phyloP scores from a whole-genome alignment of 2,329 filamentous ascomycete species.

The Microcera coccophila region DNA sequence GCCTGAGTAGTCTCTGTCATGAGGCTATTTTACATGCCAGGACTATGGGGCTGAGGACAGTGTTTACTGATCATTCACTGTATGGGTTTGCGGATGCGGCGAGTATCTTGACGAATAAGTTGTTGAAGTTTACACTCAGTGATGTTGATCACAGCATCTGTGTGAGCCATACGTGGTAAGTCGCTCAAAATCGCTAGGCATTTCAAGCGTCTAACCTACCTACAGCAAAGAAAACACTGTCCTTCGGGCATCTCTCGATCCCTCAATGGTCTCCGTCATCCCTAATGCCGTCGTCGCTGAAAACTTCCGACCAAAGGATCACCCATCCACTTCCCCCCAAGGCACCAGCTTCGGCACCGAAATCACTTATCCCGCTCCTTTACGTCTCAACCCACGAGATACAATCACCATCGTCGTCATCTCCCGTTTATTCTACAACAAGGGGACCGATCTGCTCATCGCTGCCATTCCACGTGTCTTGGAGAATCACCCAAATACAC shows the following conservation, averaged over 20 bases:
- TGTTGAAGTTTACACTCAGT: slow-evolving; percentile 91
- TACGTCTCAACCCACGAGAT: slow-evolving; percentile 74
- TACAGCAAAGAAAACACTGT: slow-evolving; percentile 95
- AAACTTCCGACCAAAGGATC: slow-evolving; percentile 72
- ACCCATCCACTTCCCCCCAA: slow-evolving; percentile 33
- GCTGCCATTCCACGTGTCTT: slow-evolving; percentile 92
- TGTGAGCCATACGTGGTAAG: slow-evolving; percentile 93
- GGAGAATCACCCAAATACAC: slow-evolving; percentile 83
- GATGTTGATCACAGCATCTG: slow-evolving; percentile 98
- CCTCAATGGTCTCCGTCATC: slow-evolving; percentile 95
- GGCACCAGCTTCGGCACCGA: slow-evolving; percentile 38
- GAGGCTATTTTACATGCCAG: slow-evolving; percentile 92
- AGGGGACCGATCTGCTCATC: slow-evolving; percentile 94
- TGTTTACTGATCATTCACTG: slow-evolving; percentile 95
- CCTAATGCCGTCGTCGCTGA: slow-evolving; percentile 96
- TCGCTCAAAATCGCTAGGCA: not conserved
- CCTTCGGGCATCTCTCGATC: slow-evolving; percentile 87
- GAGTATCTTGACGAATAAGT: slow-evolving; percentile 94
- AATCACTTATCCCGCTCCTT: slow-evolving; percentile 46
- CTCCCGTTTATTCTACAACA: slow-evolving; percentile 96
- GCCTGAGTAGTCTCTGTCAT: slow-evolving; percentile 86
- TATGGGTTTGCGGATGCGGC: slow-evolving; percentile 96
- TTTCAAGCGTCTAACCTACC: not conserved
- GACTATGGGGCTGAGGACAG: slow-evolving; percentile 93
- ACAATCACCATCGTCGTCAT: slow-evolving; percentile 96